phyloP scores from a whole-genome alignment of 108 stramenopile species.

The Fistulifera solaris region DNA sequence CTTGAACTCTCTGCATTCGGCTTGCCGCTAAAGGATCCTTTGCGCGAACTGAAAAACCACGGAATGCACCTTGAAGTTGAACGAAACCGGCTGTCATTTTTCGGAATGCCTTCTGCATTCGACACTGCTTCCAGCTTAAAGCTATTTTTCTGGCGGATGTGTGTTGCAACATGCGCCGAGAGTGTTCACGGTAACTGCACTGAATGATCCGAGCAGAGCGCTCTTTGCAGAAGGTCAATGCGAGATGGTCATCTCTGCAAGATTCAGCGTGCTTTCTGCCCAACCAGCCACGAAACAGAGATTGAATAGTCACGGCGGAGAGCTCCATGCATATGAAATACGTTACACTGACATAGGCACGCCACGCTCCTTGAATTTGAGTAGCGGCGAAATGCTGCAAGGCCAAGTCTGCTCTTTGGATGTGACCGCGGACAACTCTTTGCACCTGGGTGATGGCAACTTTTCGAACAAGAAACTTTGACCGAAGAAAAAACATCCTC shows the following conservation, averaged over 20 bases:
- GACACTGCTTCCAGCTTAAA: neutral
- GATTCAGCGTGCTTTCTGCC: no score
- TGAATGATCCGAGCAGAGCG: neutral
- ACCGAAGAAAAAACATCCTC: neutral
- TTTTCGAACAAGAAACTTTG: conserved; percentile 3
- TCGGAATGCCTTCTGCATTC: neutral
- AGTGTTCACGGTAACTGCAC: neutral
- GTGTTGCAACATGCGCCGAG: neutral
- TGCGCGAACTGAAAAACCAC: no score
- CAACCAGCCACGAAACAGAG: neutral
- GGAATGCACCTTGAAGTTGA: conserved; percentile 19
- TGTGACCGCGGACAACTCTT: conserved; percentile 22
- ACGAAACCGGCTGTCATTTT: conserved; percentile 8
- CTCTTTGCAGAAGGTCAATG: neutral
- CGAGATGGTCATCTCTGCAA: neutral
- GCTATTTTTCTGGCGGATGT: no score
- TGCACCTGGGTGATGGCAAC: conserved; percentile 12
- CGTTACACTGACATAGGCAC: conserved; percentile 32
- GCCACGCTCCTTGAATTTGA: conserved; percentile 61
- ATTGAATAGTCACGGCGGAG: conserved; percentile 38
- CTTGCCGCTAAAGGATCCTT: no score
- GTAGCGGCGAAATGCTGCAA: conserved; percentile 35
- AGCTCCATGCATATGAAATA: conserved; percentile 25
- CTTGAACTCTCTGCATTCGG: conserved; percentile 12
- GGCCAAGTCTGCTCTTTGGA: conserved; percentile 15